These are phyloP conservation scores for Penicillium sp. DNA, from an alignment of 2,329 filamentous ascomycete species.

Conservation along the genomic window DNA sequence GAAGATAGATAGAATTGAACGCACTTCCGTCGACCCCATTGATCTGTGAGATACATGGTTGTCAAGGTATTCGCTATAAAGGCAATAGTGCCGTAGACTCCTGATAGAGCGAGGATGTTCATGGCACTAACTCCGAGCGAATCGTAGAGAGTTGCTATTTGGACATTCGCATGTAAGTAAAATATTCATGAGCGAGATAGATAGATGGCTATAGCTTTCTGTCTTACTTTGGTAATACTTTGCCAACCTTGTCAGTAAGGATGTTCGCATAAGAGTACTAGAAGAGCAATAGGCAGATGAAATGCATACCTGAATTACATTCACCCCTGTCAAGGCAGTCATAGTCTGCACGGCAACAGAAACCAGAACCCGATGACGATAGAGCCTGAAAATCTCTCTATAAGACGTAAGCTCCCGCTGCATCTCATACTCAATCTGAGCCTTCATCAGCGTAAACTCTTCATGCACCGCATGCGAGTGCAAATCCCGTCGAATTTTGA, in stretches of 20 bases:
- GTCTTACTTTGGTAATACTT: slow-evolving; percentile 32
- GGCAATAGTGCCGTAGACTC: slow-evolving; percentile 52
- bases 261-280: background rate
- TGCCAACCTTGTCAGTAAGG: background rate
- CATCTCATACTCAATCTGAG: slow-evolving; percentile 56
- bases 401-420: slow-evolving; percentile 52
- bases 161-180: slow-evolving; percentile 7
- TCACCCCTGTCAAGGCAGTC: slow-evolving; percentile 55
- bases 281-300: background rate
- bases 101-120: slow-evolving; percentile 52
- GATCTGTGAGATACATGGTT: slow-evolving; percentile 52
- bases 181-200: no score
- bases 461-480: slow-evolving; percentile 42
- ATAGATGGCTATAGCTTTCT: background rate
- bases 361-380: slow-evolving; percentile 50
- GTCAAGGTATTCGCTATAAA: slow-evolving; percentile 51
- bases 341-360: slow-evolving; percentile 56
- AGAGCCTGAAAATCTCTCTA: slow-evolving; percentile 51
- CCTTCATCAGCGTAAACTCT: slow-evolving; percentile 54
- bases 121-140: slow-evolving; percentile 49
- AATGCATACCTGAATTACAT: slow-evolving; percentile 49
- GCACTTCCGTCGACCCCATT: slow-evolving; percentile 56
- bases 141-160: slow-evolving; percentile 51
- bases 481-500: slow-evolving; percentile 47
- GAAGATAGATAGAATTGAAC: slow-evolving; percentile 3